These are phyloP conservation scores for Cicer bijugum DNA, from an alignment of 306 rosid species.

Conservation along the genomic window DNA sequence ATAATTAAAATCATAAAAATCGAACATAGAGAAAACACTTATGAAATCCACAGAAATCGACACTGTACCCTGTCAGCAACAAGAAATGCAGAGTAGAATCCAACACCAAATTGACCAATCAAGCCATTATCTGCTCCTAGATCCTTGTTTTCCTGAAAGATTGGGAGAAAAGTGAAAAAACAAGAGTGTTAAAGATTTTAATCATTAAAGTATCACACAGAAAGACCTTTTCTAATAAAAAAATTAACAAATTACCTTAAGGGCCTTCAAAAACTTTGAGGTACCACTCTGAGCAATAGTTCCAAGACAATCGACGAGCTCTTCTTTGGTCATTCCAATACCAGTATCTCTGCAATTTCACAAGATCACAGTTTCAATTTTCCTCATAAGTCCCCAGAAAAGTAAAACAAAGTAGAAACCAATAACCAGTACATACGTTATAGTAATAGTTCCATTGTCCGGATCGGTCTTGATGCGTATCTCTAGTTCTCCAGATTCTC, in stretches of 20 bases:
- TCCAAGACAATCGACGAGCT: constrained; percentile 95
- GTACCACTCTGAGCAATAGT: constrained; percentile 99
- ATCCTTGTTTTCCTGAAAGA: constrained; percentile 82
- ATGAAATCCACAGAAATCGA: constrained; percentile 40
- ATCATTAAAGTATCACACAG: neutral
- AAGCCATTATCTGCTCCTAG: constrained; percentile 84
- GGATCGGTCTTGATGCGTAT: constrained; percentile 88
- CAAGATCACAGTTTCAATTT: constrained; percentile 29
- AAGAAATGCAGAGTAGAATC: constrained; percentile 96
- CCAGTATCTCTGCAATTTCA: constrained; percentile 77
- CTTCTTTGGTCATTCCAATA: constrained; percentile 94
- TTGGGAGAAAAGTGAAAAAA: neutral
- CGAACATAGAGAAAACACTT: neutral
- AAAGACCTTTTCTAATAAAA: neutral
- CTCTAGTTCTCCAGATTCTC: constrained; percentile 84
- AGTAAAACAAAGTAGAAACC: neutral
- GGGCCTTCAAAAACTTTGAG: constrained; percentile 87
- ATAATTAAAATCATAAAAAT: constrained; percentile 9
- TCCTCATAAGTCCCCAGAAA: neutral
- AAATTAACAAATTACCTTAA: constrained; percentile 61
- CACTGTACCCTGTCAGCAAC: constrained; percentile 86
- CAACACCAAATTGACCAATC: constrained; percentile 99
- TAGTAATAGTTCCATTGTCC: constrained; percentile 84
- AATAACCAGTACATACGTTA: constrained; percentile 57
- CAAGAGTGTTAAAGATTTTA: constrained; percentile 16